Base-by-base conservation (phyloP, 2,329 filamentous ascomycete genomes). In the Teratosphaeriaceae sp. region DNA sequence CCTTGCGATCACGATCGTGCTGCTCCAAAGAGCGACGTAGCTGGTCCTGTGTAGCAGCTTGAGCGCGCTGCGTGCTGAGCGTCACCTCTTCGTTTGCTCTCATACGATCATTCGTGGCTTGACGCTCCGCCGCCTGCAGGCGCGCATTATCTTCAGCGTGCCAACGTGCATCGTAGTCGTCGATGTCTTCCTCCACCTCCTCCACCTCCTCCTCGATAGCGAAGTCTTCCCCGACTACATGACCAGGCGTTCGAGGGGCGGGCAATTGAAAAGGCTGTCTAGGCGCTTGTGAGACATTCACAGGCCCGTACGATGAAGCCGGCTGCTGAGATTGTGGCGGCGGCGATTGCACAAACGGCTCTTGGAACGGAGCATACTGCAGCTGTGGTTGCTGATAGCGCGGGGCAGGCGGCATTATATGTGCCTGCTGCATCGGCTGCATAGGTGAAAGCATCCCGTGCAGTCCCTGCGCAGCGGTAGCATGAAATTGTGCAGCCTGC, bases 321-420 rank as follows among this genome's bases (percentile, higher is more conserved):
- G 23, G 29, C 13, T 11, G 7, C 27, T 31, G 38, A 5, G 24
- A 7, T 6, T 6, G 27, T 24, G 38, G 7, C n/a, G 27, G n/a
- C 16, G 30, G 9, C 16, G 30, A 16, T 8, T 34, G 9, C 11
- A 34, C 15, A 11, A 8, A 15, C 16, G 9, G 30, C 30, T 11
- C 30, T 34, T 11, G 30, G 16, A 7, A 9, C 16, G 22, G 37
- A 19, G 5, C 24, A 21, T 39, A 39, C 13, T 20, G 13, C 15
- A 39, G 15, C 24, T 39, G 37, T n/a, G 19, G 13, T 21, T 30
- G 37, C 22, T n/a, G 37, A n/a, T 39, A 30, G 18, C 23, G 11
- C 15, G 22, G 12, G 13, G 37, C 7, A 19, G 37, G 37, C 12
- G 24, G 19, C 15, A 24, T 15, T 23, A 39, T 34, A 12, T 27